These are phyloP conservation scores for Aegilops bicornis DNA, from an alignment of 176 grass and related monocot genomes.

Conservation along the genomic window DNA sequence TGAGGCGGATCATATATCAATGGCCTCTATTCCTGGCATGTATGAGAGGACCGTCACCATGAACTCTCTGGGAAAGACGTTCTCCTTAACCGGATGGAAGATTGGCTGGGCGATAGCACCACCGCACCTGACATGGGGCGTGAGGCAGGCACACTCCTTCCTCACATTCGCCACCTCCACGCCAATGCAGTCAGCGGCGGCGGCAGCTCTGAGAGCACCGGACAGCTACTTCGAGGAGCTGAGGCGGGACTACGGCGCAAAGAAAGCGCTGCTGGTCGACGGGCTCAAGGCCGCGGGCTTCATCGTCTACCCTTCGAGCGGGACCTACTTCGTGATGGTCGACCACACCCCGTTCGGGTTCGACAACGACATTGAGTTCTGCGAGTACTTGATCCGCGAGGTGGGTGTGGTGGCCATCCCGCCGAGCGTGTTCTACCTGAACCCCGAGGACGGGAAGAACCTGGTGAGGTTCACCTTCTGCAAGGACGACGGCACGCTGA, in stretches of 20 bases:
- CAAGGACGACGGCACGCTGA: constrained; percentile 86
- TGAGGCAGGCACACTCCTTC: constrained; percentile 95
- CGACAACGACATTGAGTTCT: constrained; percentile 76
- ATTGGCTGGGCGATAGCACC: constrained; percentile 97
- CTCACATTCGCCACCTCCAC: constrained; percentile 91
- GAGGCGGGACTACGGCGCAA: constrained; percentile 67
- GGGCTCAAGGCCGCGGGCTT: constrained; percentile 77
- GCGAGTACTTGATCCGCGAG: constrained; percentile 84
- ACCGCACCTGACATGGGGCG: constrained; percentile 83
- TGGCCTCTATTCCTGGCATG: constrained; percentile 89
- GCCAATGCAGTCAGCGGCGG: constrained; percentile 84
- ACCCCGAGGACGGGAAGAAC: constrained; percentile 93
- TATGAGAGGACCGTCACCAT: constrained; percentile 91
- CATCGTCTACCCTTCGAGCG: constrained; percentile 84
- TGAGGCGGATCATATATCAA: constrained; percentile 85
- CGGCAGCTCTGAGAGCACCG: constrained; percentile 56
- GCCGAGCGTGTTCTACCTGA: constrained; percentile 91
- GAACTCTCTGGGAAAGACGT: constrained; percentile 98
- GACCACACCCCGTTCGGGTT: constrained; percentile 95
- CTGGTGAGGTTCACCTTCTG: constrained; percentile 98
- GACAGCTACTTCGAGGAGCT: constrained; percentile 86
- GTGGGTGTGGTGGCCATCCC: constrained; percentile 89
- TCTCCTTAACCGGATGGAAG: constrained; percentile 97
- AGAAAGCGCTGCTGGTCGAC: constrained; percentile 78
- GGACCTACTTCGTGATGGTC: constrained; percentile 89